Evolutionary conservation across 495 filamentous ascomycete genomes (phyloP).

Genomic region (Geoglossum glabrum): DNA sequence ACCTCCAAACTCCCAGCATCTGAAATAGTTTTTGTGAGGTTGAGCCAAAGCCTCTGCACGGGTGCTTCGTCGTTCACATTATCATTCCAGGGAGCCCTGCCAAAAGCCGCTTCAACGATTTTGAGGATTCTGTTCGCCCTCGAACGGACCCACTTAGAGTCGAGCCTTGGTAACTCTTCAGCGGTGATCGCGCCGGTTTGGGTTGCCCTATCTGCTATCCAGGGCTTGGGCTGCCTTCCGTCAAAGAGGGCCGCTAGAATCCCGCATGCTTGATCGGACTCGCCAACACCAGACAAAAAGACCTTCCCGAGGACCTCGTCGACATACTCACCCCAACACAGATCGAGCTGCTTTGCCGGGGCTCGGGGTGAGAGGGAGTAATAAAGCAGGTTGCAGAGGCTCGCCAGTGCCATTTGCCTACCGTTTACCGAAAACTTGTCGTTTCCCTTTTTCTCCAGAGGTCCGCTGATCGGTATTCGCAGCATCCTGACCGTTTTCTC

Average conservation of each 20-base stretch:
- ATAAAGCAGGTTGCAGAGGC: conserved; percentile 65
- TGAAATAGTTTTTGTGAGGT: conserved; percentile 45
- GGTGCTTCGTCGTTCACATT: conserved; percentile 21
- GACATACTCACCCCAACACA: conserved; percentile 64
- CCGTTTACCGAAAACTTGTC: conserved; percentile 35
- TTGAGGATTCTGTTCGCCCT: conserved; percentile 38
- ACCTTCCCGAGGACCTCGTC: conserved; percentile 22
- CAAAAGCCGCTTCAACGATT: conserved; percentile 43
- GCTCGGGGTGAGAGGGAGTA: conserved; percentile 61
- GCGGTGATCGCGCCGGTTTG: conserved; percentile 33
- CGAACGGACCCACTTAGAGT: conserved; percentile 73
- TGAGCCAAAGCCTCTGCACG: conserved; percentile 43
- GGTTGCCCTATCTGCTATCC: conserved; percentile 51
- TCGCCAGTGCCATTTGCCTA: conserved; percentile 39
- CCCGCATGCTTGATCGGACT: conserved; percentile 33
- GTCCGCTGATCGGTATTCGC: conserved; percentile 43
- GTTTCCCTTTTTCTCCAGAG: conserved; percentile 42
- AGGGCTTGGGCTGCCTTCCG: conserved; percentile 39
- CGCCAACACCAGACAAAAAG: conserved; percentile 9
- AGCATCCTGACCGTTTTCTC: conserved; percentile 42
- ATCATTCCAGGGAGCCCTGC: conserved; percentile 30
- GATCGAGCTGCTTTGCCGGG: conserved; percentile 38
- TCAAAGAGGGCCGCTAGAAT: conserved; percentile 52
- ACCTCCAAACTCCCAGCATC: conserved; percentile 75
- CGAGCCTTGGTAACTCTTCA: conserved; percentile 57